Conservation (phyloP, 768 basidiomycete species). For the Naganishia antarctica region DNA sequence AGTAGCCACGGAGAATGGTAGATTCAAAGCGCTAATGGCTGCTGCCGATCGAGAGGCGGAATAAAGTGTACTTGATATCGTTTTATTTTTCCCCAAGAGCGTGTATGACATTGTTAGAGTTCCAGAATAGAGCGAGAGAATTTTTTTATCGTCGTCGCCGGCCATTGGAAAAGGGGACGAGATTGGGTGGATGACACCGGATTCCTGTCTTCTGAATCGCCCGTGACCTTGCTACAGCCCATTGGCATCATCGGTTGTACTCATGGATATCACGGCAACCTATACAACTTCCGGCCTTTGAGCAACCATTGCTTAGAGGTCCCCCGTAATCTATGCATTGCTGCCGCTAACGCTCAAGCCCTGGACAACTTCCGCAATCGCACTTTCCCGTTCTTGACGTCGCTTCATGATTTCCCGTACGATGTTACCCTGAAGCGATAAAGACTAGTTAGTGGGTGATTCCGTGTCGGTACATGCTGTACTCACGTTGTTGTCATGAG, state of each 20-base stretch:
- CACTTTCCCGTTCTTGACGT: conserved; percentile 53
- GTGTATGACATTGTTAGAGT: too few relatives aligned
- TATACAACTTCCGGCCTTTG: background rate
- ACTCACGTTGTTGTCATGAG: conserved; percentile 49
- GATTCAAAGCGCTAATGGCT: background rate
- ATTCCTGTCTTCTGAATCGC: background rate
- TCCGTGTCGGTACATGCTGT: conserved; percentile 51
- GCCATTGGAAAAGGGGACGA: too few relatives aligned
- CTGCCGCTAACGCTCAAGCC: background rate
- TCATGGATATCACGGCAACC: background rate
- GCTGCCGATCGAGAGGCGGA: background rate
- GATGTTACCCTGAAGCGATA: conserved; percentile 50
- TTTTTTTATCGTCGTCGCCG: too few relatives aligned
- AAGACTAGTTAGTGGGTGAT: background rate
- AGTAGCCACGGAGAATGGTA: background rate
- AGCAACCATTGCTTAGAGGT: too few relatives aligned
- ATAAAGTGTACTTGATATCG: background rate
- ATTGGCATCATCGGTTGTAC: too few relatives aligned
- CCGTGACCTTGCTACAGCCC: background rate
- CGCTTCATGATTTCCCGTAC: conserved; percentile 55
- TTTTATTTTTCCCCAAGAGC: too few relatives aligned
- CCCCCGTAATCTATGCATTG: background rate
- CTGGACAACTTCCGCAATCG: conserved; percentile 41
- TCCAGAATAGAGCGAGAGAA: too few relatives aligned
- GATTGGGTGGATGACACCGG: too few relatives aligned